Conservation (phyloP, 495 filamentous ascomycete species). For the Opeltia flavorubescens region DNA sequence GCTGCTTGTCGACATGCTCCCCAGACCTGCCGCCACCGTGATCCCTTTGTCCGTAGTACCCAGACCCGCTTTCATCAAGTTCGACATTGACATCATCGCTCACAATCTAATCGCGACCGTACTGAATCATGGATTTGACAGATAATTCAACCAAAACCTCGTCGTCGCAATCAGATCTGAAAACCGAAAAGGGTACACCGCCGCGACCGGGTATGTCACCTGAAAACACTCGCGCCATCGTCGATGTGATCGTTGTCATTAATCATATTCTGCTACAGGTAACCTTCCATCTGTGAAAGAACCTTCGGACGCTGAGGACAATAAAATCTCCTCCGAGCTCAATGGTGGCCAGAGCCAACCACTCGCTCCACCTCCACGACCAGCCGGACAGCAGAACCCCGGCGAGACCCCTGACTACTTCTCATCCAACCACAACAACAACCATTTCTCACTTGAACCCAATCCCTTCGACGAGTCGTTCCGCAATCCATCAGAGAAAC, state of each 20-base stretch:
- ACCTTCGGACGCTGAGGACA: conserved; percentile 28
- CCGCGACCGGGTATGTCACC: conserved; percentile 17
- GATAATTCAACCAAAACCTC: conserved; percentile 13
- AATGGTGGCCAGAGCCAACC: conserved; percentile 38
- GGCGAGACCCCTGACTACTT: conserved; percentile 63
- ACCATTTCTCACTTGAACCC: conserved; percentile 63
- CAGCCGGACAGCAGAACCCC: conserved; percentile 34
- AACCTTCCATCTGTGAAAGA: conserved; percentile 28
- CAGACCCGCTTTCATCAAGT: conserved; percentile 16
- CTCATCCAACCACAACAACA: conserved; percentile 39
- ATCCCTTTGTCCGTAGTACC: conserved; percentile 1
- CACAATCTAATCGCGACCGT: conserved; percentile 2
- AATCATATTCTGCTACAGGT: conserved; percentile 20
- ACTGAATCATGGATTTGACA: conserved; percentile 8
- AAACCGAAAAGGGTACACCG: conserved; percentile 10
- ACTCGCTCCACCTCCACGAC: conserved; percentile 70
- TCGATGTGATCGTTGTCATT: neutral
- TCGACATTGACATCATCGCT: conserved; percentile 7
- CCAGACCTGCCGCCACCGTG: neutral
- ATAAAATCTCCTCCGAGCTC: conserved; percentile 18
- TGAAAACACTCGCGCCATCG: neutral
- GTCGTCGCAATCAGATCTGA: conserved; percentile 5
- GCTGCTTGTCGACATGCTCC: conserved; percentile 15
- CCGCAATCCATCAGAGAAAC: conserved; percentile 44
- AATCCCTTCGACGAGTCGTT: conserved; percentile 97